Evolutionary conservation across 177 flowering plant genomes (phyloP).

Genomic region (Vitis hybrid): DNA sequence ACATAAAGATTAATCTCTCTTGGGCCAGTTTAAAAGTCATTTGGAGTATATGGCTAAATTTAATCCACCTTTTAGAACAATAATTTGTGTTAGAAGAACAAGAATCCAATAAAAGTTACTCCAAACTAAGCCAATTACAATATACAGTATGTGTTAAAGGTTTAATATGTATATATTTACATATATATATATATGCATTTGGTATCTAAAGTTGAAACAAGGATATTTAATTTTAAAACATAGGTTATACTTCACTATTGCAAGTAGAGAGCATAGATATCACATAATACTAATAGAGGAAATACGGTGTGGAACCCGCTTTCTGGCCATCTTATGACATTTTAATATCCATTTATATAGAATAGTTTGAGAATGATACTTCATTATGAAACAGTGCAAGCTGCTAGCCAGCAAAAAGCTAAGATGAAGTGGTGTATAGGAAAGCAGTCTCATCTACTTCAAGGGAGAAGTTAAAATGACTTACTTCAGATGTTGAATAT

Average conservation of each 20-base stretch:
- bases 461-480: not conserved
- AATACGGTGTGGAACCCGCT: too few species aligned
- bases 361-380: too few species aligned
- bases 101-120: not conserved
- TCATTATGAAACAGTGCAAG: too few species aligned
- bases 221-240: too few species aligned
- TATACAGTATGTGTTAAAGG: not conserved
- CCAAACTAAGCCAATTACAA: not conserved
- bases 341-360: too few species aligned
- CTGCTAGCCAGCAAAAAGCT: not conserved
- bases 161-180: too few species aligned
- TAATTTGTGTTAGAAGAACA: not conserved
- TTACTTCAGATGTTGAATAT: not conserved
- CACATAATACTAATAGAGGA: too few species aligned
- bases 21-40: not conserved
- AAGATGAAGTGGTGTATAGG: not conserved
- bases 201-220: too few species aligned
- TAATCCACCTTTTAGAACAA: conserved; percentile 2
- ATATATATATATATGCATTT: too few species aligned
- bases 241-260: too few species aligned
- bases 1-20: conserved; percentile 5
- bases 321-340: too few species aligned
- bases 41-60: not conserved
- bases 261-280: too few species aligned
- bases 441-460: not conserved